Evolutionary conservation across 140 eudicot genomes (phyloP).

Genomic region (Cichorium intybus): DNA sequence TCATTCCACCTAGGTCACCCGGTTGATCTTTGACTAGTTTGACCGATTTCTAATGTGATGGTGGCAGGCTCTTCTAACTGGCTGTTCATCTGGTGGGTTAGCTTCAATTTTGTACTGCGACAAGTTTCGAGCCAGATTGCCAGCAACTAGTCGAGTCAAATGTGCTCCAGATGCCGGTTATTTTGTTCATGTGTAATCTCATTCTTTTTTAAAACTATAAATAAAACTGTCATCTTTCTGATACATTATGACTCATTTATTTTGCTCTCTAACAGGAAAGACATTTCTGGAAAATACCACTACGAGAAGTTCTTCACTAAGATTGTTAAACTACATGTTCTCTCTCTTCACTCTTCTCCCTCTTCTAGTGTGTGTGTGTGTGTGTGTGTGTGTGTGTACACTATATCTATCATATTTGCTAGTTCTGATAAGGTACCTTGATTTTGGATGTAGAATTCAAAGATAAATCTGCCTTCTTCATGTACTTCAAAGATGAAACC

Average conservation of each 20-base stretch:
- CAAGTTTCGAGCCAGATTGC: conserved; percentile 44
- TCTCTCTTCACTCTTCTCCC: conserved; percentile 14
- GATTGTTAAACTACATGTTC: conserved; percentile 43
- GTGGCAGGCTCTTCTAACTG: conserved; percentile 43
- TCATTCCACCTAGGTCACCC: not conserved
- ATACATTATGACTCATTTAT: not conserved
- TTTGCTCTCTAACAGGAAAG: conserved; percentile 29
- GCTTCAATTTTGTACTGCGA: conserved; percentile 49
- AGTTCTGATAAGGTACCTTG: conserved; percentile 17
- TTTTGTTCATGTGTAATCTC: conserved; percentile 39
- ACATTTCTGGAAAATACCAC: conserved; percentile 40
- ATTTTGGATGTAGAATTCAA: conserved; percentile 34
- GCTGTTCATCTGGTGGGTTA: conserved; percentile 67
- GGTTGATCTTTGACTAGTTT: not conserved
- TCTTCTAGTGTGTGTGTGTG: conserved; percentile 3
- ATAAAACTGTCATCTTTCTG: not conserved
- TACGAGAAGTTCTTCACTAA: conserved; percentile 42
- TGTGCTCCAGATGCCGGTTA: conserved; percentile 51
- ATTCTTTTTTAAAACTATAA: not conserved
- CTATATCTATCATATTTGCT: not conserved
- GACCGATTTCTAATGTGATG: not conserved
- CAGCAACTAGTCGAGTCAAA: conserved; percentile 40
- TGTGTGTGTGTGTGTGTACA: not conserved
- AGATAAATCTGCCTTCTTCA: conserved; percentile 38
- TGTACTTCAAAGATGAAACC: conserved; percentile 44